Evolutionary conservation across 2,329 filamentous ascomycete genomes (phyloP).

Genomic region (Talaromyces sp.): DNA sequence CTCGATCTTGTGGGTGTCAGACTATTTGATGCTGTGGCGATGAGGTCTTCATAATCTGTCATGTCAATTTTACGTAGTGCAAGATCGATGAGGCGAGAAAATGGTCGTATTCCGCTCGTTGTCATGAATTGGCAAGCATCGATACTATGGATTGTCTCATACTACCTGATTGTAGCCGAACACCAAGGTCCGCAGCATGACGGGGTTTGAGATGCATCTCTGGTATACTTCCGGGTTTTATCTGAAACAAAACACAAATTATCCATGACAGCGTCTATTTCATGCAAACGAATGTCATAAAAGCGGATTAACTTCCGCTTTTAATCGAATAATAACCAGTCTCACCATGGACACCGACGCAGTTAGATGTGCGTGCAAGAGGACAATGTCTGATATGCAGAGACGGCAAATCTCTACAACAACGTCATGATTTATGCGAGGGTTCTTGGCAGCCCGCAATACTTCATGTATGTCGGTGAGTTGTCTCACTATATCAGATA

Average conservation of each 20-base stretch:
- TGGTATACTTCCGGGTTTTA: neutral
- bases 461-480: neutral
- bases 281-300: neutral
- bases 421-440: conserved; percentile 5
- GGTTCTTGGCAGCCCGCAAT: neutral
- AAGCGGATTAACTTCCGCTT: neutral
- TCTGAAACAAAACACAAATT: neutral
- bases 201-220: neutral
- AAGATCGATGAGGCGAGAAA: neutral
- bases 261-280: neutral
- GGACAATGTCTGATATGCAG: conserved; percentile 4
- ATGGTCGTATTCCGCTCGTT: neutral
- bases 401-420: neutral
- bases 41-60: neutral
- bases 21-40: neutral
- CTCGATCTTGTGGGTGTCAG: neutral
- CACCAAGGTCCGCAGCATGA: neutral
- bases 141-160: neutral
- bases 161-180: neutral
- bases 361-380: neutral
- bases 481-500: neutral
- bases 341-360: neutral
- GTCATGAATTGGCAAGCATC: too few species aligned
- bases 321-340: neutral
- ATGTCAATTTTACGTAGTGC: neutral